Evolutionary conservation across 345 rosid species (phyloP), one percentile per base, ranked within the genome.

Genomic region (Populus nigra): DNA sequence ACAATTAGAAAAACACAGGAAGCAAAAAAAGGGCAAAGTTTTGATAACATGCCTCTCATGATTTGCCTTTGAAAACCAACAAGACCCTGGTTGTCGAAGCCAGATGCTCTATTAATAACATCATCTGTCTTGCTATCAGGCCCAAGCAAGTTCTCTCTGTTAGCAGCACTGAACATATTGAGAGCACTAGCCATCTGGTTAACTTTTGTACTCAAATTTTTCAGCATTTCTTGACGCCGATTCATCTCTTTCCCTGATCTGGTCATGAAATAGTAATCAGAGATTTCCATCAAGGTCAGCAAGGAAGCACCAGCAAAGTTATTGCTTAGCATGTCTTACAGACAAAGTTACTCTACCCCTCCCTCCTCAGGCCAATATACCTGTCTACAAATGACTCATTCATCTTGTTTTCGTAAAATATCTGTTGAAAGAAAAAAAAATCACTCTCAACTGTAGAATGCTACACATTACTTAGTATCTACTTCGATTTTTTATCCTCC

Each of bases 181-280:
- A 96, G 85, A 2, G 88, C 57, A 79, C 86, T 80, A 69, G 92
- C 98, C 97, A 93, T 92, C 84, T 93, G 97, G 79, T 81, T 91
- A 29, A 89, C 91, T 82, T 89, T 91, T 36, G 92, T 82, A 79
- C 92, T 90, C 86, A 93, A 68, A 85, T 91, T 92, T 38, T 88
- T 84, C 68, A 89, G 83, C 97, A 90, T 88, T 82, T 96, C 99
- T 86, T 84, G 94, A 68, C 99, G 97, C 49, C 94, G 92, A 79
- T 96, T 96, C 91, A 93, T 89, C 89, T 96, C 99, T 83, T 90
- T 96, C 82, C 91, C 98, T 7, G 98, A 88, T 74, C 98, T 96
- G 92, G 53, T 17, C 18, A 84, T 25, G 69, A 50, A 71, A 65
- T 43, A 17, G 69, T 15, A 57, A 4, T 16, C 29, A 27, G 33